These are phyloP conservation scores for Calonectria pseudoreteaudii DNA, from an alignment of 2,329 filamentous ascomycete species.

Conservation along the genomic window DNA sequence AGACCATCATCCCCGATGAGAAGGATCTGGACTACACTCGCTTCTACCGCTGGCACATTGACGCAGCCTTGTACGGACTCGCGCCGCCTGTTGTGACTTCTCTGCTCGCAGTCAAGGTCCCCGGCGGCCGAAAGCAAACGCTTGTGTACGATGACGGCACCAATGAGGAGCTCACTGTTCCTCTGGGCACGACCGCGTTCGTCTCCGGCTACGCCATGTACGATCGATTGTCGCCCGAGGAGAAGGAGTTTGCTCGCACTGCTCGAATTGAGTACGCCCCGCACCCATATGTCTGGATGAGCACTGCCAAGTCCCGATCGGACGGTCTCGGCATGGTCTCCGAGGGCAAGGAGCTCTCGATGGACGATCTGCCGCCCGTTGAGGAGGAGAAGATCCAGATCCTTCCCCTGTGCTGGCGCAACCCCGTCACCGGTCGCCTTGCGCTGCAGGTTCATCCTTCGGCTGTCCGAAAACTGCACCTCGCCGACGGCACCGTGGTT, in stretches of 20 bases:
- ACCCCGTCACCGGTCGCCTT: conserved; percentile 75
- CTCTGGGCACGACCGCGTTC: conserved; percentile 82
- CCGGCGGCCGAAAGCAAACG: conserved; percentile 72
- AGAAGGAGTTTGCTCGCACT: conserved; percentile 75
- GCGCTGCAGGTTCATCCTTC: conserved; percentile 81
- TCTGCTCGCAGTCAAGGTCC: conserved; percentile 79
- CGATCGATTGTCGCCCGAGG: conserved; percentile 71
- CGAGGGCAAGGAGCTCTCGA: conserved; percentile 71
- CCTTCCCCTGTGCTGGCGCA: conserved; percentile 82
- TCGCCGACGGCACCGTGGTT: conserved; percentile 74
- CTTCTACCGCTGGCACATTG: conserved; percentile 86
- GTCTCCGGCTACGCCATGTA: conserved; percentile 79
- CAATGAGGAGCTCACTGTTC: conserved; percentile 73
- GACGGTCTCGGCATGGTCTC: conserved; percentile 79
- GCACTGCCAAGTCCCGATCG: conserved; percentile 71
- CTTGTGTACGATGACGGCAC: conserved; percentile 80
- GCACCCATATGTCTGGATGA: conserved; percentile 89
- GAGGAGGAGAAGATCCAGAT: conserved; percentile 76
- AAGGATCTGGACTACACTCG: conserved; percentile 63
- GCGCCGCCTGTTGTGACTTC: conserved; percentile 81
- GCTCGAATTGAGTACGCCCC: conserved; percentile 80
- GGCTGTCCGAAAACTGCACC: conserved; percentile 76
- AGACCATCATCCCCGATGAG: conserved; percentile 66
- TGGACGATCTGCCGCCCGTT: conserved; percentile 71
- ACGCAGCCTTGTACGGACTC: conserved; percentile 80